Evolutionary conservation across 2,329 filamentous ascomycete genomes (phyloP).

Genomic region (Grosmannia serpens): DNA sequence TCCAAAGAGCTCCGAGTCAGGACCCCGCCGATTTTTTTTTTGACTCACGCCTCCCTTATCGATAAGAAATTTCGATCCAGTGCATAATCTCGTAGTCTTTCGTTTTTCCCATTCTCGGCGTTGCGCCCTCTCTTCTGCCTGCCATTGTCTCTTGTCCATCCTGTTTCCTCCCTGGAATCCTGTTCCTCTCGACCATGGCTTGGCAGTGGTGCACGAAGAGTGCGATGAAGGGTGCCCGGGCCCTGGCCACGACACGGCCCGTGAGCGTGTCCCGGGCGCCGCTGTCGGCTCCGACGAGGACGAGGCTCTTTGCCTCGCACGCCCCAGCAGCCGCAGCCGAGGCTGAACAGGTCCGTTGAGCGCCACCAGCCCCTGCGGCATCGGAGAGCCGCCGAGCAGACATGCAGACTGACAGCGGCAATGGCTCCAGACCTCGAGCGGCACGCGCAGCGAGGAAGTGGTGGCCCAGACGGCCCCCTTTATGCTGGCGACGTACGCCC

Average conservation of each 20-base stretch:
- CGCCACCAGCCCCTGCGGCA: too few species aligned
- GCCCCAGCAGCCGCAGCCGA: background rate
- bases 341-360: background rate
- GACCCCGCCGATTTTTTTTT: background rate
- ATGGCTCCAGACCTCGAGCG: background rate
- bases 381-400: background rate
- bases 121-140: background rate
- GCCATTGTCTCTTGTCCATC: background rate
- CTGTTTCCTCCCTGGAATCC: background rate
- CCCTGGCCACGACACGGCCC: slow-evolving; percentile 1
- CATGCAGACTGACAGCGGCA: background rate
- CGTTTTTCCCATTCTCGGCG: background rate
- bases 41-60: slow-evolving; percentile 4
- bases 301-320: slow-evolving; percentile 2
- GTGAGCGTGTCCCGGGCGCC: background rate
- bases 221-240: slow-evolving; percentile 7
- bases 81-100: too few species aligned
- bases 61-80: background rate
- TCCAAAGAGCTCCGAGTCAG: background rate
- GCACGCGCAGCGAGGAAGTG: slow-evolving; percentile 49
- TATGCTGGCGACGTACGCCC: slow-evolving; percentile 93
- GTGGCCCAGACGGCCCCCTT: slow-evolving; percentile 67
- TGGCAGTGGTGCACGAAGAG: slow-evolving; percentile 7
- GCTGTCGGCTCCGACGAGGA: background rate
- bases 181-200: slow-evolving; percentile 1